Evolutionary conservation across 2,329 filamentous ascomycete genomes (phyloP).

Genomic region (Alternaria triticimaculans): DNA sequence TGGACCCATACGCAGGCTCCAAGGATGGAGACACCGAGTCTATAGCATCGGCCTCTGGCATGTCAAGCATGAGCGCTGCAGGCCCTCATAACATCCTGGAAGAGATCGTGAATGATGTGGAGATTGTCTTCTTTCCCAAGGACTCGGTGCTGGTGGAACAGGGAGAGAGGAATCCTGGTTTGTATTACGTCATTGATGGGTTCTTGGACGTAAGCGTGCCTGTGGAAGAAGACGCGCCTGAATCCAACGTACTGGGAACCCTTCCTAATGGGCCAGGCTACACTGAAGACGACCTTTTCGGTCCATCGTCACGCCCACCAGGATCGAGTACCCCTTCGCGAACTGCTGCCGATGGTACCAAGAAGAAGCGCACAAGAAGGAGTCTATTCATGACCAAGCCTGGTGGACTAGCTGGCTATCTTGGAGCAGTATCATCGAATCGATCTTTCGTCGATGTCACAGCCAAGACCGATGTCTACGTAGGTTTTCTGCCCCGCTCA

Average conservation of each 20-base stretch:
- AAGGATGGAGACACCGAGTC: slow-evolving; percentile 88
- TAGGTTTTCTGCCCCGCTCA: slow-evolving; percentile 86
- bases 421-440: slow-evolving; percentile 93
- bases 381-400: slow-evolving; percentile 93
- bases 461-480: slow-evolving; percentile 97
- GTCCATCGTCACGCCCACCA: slow-evolving; percentile 33
- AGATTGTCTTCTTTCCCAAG: slow-evolving; percentile 97
- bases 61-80: slow-evolving; percentile 60
- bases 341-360: slow-evolving; percentile 39
- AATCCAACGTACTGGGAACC: slow-evolving; percentile 54
- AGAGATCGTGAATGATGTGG: slow-evolving; percentile 88
- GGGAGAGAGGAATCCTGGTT: slow-evolving; percentile 91
- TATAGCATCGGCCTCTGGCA: slow-evolving; percentile 62
- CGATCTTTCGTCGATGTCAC: slow-evolving; percentile 95
- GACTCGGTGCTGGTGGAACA: slow-evolving; percentile 94
- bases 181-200: slow-evolving; percentile 98
- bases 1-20: slow-evolving; percentile 80
- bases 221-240: slow-evolving; percentile 64
- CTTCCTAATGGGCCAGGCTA: slow-evolving; percentile 43
- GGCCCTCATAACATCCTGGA: slow-evolving; percentile 71
- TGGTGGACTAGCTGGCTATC: slow-evolving; percentile 90
- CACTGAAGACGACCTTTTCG: slow-evolving; percentile 47
- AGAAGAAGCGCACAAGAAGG: slow-evolving; percentile 64
- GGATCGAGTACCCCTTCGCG: slow-evolving; percentile 33
- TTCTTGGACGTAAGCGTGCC: slow-evolving; percentile 95